Evolutionary conservation across 345 rosid species (phyloP), one percentile per base, ranked within the genome.

Genomic region (Streptanthus diversifolius): DNA sequence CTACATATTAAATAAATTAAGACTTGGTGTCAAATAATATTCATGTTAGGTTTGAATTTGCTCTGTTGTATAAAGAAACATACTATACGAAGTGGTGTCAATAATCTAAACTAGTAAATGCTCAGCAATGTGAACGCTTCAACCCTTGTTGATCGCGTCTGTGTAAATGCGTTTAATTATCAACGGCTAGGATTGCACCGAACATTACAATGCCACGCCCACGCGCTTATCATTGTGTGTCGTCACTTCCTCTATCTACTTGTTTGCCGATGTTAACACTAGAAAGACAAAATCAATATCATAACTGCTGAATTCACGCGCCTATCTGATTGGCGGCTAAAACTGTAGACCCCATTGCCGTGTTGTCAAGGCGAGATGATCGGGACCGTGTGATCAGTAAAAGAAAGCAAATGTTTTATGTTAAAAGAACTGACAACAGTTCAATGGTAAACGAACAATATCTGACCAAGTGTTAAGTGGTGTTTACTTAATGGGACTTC

Each of bases 311-410:
- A n/a, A 14, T 7, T 3, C 36, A 62, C 63, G 55, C 53, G 54
- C 22, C 33, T 29, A n/a, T 71, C 19, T 52, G 35, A 62, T 62
- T 52, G 76, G 68, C 8, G 51, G 27, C 13, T 41, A 1, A 27
- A 13, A 52, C 3, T 22, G 25, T 41, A 63, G 76, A 33, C 29
- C 63, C 76, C 19, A 4, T 63, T 11, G 22, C 8, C 17, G 11
- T 39, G 68, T 60, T 56, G 29, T 51, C 47, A 15, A 49, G 76
- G 76, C 69, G 69, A 36, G 60, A 71, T 62, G 62, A 71, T 61
- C 68, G 61, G 69, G 25, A 1, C 13, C 56, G 27, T 58, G 73
- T 69, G 56, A 47, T 47, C 44, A 21, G 22, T 15, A 32, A 8
- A 47, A 6, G 44, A 21, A 25, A 19, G 32, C 44, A 13, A 45